phyloP scores from a whole-genome alignment of 768 basidiomycete species.

The Holtermanniella nyarrowii region DNA sequence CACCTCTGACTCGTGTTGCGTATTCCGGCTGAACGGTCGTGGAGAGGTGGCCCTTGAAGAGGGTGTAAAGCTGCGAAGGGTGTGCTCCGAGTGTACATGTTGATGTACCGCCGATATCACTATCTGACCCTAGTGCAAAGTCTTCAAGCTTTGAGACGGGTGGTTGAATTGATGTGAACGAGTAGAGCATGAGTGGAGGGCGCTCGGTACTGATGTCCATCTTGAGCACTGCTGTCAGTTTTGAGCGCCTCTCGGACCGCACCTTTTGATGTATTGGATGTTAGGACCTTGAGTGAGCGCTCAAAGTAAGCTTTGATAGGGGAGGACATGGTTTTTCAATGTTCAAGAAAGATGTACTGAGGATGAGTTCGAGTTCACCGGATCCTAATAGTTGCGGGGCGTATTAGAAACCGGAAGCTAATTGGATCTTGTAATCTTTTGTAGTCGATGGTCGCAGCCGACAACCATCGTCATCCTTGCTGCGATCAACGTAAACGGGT shows the following conservation, averaged over 20 bases:
- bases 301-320: conserved; percentile 31
- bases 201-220: conserved; percentile 20
- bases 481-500: no score
- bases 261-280: conserved; percentile 28
- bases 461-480: no score
- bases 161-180: conserved; percentile 12
- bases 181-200: conserved; percentile 27
- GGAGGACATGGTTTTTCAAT: conserved; percentile 10
- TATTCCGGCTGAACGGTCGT: conserved; percentile 58
- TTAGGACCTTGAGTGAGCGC: conserved; percentile 25
- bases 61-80: conserved; percentile 44
- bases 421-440: no score
- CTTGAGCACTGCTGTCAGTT: conserved; percentile 15
- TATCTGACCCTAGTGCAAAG: conserved; percentile 74
- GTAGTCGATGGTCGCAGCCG: no score
- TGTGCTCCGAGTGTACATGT: conserved; percentile 23
- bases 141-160: conserved; percentile 45
- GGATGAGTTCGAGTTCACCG: no score
- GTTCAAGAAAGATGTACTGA: no score
- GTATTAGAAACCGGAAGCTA: no score
- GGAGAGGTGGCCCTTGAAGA: conserved; percentile 65
- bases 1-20: conserved; percentile 61
- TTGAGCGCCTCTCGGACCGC: conserved; percentile 1
- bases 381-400: no score
- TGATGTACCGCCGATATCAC: conserved; percentile 65